Evolutionary conservation across 1,284 basidiomycete species (phyloP), one percentile per base, ranked within the genome.

Genomic region (Coniferiporia weirii): DNA sequence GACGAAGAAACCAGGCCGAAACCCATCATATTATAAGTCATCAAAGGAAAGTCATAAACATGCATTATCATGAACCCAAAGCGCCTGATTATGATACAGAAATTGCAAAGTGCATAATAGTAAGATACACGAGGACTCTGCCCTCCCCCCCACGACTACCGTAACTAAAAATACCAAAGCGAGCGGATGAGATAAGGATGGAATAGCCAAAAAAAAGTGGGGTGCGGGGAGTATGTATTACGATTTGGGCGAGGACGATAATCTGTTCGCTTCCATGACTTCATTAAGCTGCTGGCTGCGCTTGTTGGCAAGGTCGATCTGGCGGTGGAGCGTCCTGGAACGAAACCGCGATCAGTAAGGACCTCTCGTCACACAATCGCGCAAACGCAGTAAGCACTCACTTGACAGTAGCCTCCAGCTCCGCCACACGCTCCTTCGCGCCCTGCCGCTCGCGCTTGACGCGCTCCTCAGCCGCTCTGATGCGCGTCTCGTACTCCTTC

Each of bases 381-480:
- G n/a, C 22, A 32, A 15, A 52, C 38, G 2, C 52, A 27, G 46
- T 49, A 57, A 62, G 43, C 50, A 77, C 82, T 57, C 51, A 90
- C 89, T 84, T 89, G 63, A 88, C 68, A 67, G 81, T 82, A 61
- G 70, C 83, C 72, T 91, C 88, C 56, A 91, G 72, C 70, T 91
- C 89, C 8, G 74, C 66, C 10, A 84, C 74, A 38, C 88, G 75
- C 75, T 99, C 96, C 76, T 98, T 98, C 43, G 90, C 87, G 3
- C 96, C 96, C 68, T 98, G 95, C 63, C 92, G 80, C 76, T 98
- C 96, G 48, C 94, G 80, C 80, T 98, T 99, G 65, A 95, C 85
- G 71, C 89, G 89, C 78, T 99, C 96, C 68, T 96, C 94, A 0
- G 93, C 92, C 0, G 86, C 84, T 70, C 87, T 88, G 65, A 95